A percentile compares a stretch with the other conserved stretches of the same genome.
These are phyloP conservation scores for Phylloporus rhodoxanthus DNA, from an alignment of 768 basidiomycete genomes.

Conservation along the genomic window DNA sequence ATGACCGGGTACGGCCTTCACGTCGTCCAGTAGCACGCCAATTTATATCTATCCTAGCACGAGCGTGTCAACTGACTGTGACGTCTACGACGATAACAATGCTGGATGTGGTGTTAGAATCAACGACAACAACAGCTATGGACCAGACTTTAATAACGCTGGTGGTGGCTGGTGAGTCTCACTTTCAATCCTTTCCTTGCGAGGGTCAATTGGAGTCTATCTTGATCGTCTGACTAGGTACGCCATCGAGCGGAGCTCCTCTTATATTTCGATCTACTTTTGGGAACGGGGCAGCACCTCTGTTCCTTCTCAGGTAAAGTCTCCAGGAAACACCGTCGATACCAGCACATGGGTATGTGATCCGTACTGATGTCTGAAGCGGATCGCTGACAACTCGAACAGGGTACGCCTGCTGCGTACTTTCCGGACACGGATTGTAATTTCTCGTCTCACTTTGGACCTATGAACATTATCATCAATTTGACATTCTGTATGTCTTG, in stretches of 20 bases:
- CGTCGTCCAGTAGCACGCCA: background rate
- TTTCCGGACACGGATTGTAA: conserved; percentile 11
- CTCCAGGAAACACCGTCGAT: conserved; percentile 16
- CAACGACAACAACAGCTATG: conserved; percentile 29
- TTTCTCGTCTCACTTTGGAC: conserved; percentile 13
- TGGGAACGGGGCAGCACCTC: conserved; percentile 34
- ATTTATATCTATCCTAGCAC: conserved; percentile 6
- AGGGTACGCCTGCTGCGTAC: conserved; percentile 16
- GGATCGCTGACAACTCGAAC: background rate
- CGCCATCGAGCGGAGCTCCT: conserved; percentile 28
- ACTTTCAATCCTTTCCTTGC: background rate
- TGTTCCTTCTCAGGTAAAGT: conserved; percentile 33
- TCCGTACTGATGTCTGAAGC: background rate
- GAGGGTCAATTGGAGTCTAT: background rate
- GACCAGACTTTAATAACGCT: conserved; percentile 30
- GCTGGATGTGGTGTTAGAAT: conserved; percentile 29
- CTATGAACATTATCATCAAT: conserved; percentile 20
- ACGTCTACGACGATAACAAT: conserved; percentile 21
- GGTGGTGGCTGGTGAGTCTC: conserved; percentile 35
- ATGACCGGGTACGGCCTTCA: conserved; percentile 30
- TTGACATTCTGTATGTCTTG: conserved; percentile 16
- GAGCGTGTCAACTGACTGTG: conserved; percentile 20
- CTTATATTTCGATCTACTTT: conserved; percentile 35
- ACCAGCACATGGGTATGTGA: conserved; percentile 23
- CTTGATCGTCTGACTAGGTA: conserved; percentile 22